These are phyloP conservation scores for Rhizopogon vulgaris DNA, from an alignment of 768 basidiomycete species.

Conservation along the genomic window DNA sequence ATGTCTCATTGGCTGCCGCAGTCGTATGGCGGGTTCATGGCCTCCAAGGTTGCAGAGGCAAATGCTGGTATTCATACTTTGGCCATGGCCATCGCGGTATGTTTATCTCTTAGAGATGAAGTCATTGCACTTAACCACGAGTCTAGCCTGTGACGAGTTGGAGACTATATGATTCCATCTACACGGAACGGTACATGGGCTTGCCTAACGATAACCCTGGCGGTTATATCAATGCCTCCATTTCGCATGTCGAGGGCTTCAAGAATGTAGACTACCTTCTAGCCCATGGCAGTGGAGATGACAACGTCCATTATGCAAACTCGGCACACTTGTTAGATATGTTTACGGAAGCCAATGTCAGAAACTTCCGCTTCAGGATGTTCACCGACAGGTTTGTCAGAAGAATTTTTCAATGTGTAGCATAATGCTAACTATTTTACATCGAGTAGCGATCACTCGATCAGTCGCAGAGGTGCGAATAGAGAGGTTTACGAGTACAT, in stretches of 20 bases:
- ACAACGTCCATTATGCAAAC: constrained; percentile 95
- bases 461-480: constrained; percentile 67
- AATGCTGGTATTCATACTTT: constrained; percentile 85
- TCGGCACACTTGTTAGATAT: constrained; percentile 89
- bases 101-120: constrained; percentile 21
- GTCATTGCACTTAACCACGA: constrained; percentile 6
- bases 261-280: constrained; percentile 72
- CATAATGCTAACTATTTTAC: constrained; percentile 5
- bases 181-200: constrained; percentile 97
- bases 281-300: constrained; percentile 92
- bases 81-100: constrained; percentile 85
- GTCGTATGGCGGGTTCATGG: constrained; percentile 98
- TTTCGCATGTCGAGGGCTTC: constrained; percentile 87
- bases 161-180: constrained; percentile 85
- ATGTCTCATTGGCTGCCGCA: constrained; percentile 22
- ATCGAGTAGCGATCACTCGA: constrained; percentile 67
- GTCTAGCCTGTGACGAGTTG: constrained; percentile 82
- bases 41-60: constrained; percentile 86
- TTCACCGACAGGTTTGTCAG: constrained; percentile 84
- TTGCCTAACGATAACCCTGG: constrained; percentile 69
- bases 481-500: constrained; percentile 86
- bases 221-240: constrained; percentile 88
- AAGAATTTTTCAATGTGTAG: neutral
- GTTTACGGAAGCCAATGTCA: constrained; percentile 72
- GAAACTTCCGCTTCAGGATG: constrained; percentile 84